Conservation (phyloP, 192 early-diverging fungal genomes). For the Backusella psychrophila region DNA sequence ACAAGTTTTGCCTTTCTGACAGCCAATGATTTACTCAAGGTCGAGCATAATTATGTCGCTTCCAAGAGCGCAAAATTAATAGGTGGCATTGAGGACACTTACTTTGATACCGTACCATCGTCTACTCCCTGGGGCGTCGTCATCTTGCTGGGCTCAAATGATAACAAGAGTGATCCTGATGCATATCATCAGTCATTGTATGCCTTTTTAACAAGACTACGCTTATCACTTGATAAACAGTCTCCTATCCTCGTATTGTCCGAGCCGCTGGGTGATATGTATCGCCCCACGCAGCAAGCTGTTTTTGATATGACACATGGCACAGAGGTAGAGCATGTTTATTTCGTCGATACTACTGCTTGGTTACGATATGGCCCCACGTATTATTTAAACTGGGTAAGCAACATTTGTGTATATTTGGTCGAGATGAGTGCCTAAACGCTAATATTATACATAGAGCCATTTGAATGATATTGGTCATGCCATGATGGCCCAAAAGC, state of each 20-base stretch:
- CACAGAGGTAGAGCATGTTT: background rate
- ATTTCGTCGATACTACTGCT: constrained; percentile 27
- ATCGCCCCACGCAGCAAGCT: constrained; percentile 13
- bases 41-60: constrained; percentile 22
- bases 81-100: constrained; percentile 17
- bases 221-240: background rate
- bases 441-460: background rate
- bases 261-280: constrained; percentile 24
- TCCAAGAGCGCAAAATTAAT: constrained; percentile 14
- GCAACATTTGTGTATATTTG: background rate
- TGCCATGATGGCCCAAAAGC: constrained; percentile 18
- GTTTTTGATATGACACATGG: constrained; percentile 1
- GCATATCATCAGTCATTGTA: background rate
- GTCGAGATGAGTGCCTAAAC: background rate
- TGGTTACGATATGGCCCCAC: constrained; percentile 27
- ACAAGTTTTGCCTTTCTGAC: constrained; percentile 28
- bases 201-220: background rate
- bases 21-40: constrained; percentile 2
- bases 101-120: constrained; percentile 19
- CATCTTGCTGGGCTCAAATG: constrained; percentile 18
- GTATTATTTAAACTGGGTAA: constrained; percentile 13
- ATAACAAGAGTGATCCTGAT: constrained; percentile 6
- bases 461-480: constrained; percentile 24
- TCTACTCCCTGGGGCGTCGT: constrained; percentile 14
- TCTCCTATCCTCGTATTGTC: constrained; percentile 19